Conservation (phyloP, 129 eudicot species). For the Artemisia annua region DNA sequence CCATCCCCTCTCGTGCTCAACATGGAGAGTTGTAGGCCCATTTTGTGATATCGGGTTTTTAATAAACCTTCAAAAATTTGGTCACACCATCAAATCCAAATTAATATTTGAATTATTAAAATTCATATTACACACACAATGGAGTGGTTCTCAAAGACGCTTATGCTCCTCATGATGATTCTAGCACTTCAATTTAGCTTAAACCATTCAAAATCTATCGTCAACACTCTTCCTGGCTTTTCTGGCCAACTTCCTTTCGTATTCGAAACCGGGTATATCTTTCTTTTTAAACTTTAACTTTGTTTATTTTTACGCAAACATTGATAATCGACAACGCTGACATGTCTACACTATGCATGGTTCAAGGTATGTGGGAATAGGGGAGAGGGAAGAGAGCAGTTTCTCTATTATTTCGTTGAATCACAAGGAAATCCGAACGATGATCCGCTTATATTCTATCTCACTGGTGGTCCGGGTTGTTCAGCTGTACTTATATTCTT, state of each 20-base stretch:
- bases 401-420: conserved; percentile 63
- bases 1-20: too few relatives aligned
- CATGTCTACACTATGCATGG: too few relatives aligned
- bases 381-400: conserved; percentile 33
- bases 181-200: not conserved
- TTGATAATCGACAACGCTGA: too few relatives aligned
- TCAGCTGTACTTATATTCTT: conserved; percentile 34
- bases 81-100: too few relatives aligned
- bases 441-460: conserved; percentile 72
- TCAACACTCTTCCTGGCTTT: conserved; percentile 33
- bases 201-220: conserved; percentile 10
- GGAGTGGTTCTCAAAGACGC: not conserved
- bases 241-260: conserved; percentile 31
- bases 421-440: conserved; percentile 52
- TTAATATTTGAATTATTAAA: too few relatives aligned
- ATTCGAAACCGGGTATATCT: conserved; percentile 36
- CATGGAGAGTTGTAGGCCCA: too few relatives aligned
- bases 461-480: conserved; percentile 78
- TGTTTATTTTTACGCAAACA: not conserved
- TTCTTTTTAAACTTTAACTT: not conserved
- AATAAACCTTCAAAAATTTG: too few relatives aligned
- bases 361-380: conserved; percentile 41
- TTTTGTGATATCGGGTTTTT: too few relatives aligned
- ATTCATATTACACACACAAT: not conserved
- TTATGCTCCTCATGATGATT: not conserved